These are phyloP conservation scores for Ajuga reptans DNA, from an alignment of 305 asterid genomes.

Conservation along the genomic window DNA sequence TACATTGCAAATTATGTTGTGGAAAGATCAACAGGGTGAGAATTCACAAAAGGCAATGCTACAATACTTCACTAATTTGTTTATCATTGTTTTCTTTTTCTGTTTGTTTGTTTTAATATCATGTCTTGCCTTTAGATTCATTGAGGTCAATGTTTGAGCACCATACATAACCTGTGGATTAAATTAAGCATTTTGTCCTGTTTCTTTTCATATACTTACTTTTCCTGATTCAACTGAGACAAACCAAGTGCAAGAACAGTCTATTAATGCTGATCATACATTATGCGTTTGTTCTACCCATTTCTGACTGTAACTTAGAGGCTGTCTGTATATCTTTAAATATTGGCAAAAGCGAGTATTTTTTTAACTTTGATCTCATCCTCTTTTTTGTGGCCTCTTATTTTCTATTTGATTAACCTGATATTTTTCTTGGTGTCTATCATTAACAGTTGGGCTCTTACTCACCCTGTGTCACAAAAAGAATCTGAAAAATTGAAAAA, in stretches of 20 bases:
- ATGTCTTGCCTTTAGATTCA: not conserved
- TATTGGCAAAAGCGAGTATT: not conserved
- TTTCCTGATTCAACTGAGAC: constrained; percentile 2
- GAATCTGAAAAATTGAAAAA: constrained; percentile 76
- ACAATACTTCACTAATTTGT: not conserved
- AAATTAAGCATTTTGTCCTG: not conserved
- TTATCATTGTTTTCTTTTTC: not conserved
- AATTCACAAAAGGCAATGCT: constrained; percentile 17
- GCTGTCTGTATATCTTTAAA: not conserved
- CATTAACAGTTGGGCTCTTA: constrained; percentile 88
- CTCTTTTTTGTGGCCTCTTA: not conserved
- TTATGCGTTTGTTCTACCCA: not conserved
- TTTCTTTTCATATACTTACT: not conserved
- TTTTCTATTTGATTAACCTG: constrained; percentile 14
- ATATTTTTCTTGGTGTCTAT: not conserved
- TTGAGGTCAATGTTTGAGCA: constrained; percentile 8
- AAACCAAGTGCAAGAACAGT: constrained; percentile 6
- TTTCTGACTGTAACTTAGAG: not conserved
- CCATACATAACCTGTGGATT: not conserved
- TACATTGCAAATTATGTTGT: constrained; percentile 98
- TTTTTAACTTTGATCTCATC: not conserved
- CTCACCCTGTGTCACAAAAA: constrained; percentile 80
- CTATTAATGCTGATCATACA: not conserved
- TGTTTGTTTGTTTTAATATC: not conserved
- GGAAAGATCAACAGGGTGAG: constrained; percentile 97